Base-by-base conservation (phyloP, 1,139 yeast genomes). In the Candida sanyaensis region DNA sequence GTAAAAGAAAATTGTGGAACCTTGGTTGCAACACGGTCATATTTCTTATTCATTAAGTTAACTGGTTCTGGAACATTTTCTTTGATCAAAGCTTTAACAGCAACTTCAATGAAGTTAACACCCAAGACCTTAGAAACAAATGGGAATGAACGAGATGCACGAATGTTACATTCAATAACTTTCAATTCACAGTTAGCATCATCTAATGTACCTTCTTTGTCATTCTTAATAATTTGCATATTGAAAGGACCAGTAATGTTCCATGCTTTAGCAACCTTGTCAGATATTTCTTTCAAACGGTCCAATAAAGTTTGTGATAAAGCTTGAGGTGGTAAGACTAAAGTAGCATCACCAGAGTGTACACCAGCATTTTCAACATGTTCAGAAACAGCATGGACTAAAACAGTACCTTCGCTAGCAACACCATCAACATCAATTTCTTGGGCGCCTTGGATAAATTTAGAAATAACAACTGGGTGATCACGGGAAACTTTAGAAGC, bases 81-180 rank as follows among this genome's bases (percentile, higher is more conserved):
- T 63, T 86, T 86, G 12, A 37, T 37, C 12, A 37, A 37, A 46
- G 97, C 98, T 74, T 88, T 89, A 49, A 98, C 92, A 47, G 99
- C 98, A 88, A 93, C 83, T 73, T 93, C 98, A 73, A 93, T 93
- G 75, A 93, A 81, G 69, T 93, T 96, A 51, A 95, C 92, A 57
- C 98, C 98, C 55, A 92, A 92, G 61, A 92, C 97, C 83, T 93
- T 93, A 50, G 99, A 92, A 44, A 93, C 97, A 66, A 93, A 93
- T 69, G 99, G 99, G 90, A 93, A 92, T 17, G 98, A 93, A 70
- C 99, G 85, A n/a, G 98, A 92, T 42, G 99, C 99, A 74, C 99
- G 88, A 62, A 93, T 88, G 72, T 93, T 93, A 81, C 99, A 93
- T 76, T 93, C 99, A 66, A 93, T 93, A 53, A 93, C 99, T 80